Base-by-base conservation (phyloP, 1,284 basidiomycete species). In the Leccinum huronense region DNA sequence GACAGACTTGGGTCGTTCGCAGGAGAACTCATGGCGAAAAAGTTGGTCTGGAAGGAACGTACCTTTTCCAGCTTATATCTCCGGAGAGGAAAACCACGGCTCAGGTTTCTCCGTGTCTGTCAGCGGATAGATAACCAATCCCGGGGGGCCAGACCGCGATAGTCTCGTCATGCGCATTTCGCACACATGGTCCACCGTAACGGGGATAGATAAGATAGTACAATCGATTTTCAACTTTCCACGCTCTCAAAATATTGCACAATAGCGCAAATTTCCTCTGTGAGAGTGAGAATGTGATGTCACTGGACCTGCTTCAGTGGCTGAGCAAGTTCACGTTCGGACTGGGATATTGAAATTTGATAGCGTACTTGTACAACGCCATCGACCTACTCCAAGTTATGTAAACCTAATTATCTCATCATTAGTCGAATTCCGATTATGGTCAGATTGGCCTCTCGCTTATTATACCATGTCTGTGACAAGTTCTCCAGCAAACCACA, bases 51-150 rank as follows among this genome's bases (percentile, higher is more conserved):
- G 45, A 1, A 38, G 6, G 14, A 55, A 11, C 34, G 11, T 36
- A 48, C 6, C 4, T 19, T 23, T 55, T 31, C n/a, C 45, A 48
- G 65, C 64, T 66, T 65, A 66, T 65, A 40, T 60, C 27, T 40
- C 33, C n/a, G n/a, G n/a, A n/a, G n/a, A n/a, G 36, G 11, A 27
- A 19, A 40, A 6, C 9, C 33, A 54, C 60, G 64, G 53, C 57
- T 51, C 23, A 48, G 16, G 13, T 31, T 60, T 11, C 31, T 45
- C 38, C 27, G 31, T 45, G n/a, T 19, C 42, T 45, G 11, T 48
- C 19, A 48, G 45, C 19, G 19, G 45, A 48, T 2, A 48, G 19
- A 48, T 13, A 19, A 13, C 45, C 6, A 13, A 13, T 23, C 23
- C 23, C n/a, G n/a, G n/a, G n/a, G 23, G 23, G 23, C 45, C 19